phyloP scores from a whole-genome alignment of 129 eudicot species.

The Centella asiatica region DNA sequence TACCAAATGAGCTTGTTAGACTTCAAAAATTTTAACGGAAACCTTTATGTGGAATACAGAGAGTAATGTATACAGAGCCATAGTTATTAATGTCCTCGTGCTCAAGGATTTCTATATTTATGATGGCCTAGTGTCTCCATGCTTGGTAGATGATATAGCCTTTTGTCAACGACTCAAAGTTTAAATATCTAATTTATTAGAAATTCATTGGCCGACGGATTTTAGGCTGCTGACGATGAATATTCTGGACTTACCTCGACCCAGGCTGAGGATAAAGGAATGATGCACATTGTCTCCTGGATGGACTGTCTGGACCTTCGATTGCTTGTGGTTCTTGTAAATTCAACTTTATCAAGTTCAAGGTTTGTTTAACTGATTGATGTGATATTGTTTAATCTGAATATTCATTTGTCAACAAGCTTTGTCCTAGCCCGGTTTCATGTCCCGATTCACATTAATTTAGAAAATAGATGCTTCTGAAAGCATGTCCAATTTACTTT shows the following conservation, averaged over 20 bases:
- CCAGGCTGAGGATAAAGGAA: neutral
- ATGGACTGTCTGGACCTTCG: constrained; percentile 16
- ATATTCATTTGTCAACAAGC: neutral
- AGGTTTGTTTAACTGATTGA: neutral
- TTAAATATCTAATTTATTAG: too few species aligned
- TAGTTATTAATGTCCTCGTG: too few species aligned
- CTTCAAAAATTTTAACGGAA: too few species aligned
- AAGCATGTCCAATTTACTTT: neutral
- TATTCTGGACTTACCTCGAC: neutral
- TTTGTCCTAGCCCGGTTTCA: neutral
- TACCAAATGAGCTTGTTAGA: too few species aligned
- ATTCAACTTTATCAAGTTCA: constrained; percentile 14
- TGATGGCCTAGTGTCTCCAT: too few species aligned
- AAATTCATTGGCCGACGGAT: neutral
- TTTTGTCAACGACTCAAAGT: too few species aligned
- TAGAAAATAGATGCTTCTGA: neutral
- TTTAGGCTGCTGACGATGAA: neutral
- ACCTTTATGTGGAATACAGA: too few species aligned
- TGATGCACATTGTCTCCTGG: constrained; percentile 16
- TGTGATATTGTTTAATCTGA: neutral
- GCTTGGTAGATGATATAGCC: too few species aligned
- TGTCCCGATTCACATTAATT: too few species aligned
- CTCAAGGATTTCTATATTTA: too few species aligned
- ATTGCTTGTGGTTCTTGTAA: constrained; percentile 11
- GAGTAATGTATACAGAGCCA: too few species aligned